Evolutionary conservation across 208 protist genomes (phyloP), one percentile per base, ranked within the genome.

Genomic region (Acanthamoeba sp.): DNA sequence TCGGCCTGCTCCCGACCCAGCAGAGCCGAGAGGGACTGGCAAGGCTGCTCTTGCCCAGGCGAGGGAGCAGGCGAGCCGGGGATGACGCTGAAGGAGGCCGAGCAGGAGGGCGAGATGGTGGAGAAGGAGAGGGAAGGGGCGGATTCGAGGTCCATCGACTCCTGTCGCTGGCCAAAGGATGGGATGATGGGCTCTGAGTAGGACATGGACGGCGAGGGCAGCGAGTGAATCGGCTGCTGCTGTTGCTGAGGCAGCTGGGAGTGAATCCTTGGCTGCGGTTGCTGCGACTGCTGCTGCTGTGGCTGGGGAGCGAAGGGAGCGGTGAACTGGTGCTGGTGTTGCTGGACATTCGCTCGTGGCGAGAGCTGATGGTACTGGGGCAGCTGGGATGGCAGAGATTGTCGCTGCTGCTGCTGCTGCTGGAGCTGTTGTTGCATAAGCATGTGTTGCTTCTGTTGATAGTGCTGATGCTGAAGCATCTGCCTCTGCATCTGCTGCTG

Each of bases 71-170:
- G 50, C 18, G 50, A 57, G 50, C 9, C 18, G 14, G 50, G 50
- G 50, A 57, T 20, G 50, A 22, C 2, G 50, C 16, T 16, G 50
- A 2, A 55, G 16, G 76, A 29, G 27, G n/a, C 2, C 73, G 40
- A 18, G 22, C 38, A 2, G 12, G 73, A 36, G 18, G 76, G 22
- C 45, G 69, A 78, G 29, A 78, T 29, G 6, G 36, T 78, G 3
- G 76, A 57, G 42, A 85, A 85, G 42, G 76, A 57, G 76, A 85
- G 45, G 3, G 42, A 48, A 14, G 76, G 76, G 4, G 76, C 36
- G 32, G 36, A 45, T 22, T 85, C 76, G 45, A 85, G 76, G 18
- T 85, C 76, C 76, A 85, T 85, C 42, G 76, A 85, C 45, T 85
- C 76, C n/a, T 57, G 76, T 7, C 76, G 36, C 42, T 85, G 76